Evolutionary conservation across 805 yeast species (phyloP), one percentile per base, ranked within the genome.

Genomic region (Myxozyma neglecta): DNA sequence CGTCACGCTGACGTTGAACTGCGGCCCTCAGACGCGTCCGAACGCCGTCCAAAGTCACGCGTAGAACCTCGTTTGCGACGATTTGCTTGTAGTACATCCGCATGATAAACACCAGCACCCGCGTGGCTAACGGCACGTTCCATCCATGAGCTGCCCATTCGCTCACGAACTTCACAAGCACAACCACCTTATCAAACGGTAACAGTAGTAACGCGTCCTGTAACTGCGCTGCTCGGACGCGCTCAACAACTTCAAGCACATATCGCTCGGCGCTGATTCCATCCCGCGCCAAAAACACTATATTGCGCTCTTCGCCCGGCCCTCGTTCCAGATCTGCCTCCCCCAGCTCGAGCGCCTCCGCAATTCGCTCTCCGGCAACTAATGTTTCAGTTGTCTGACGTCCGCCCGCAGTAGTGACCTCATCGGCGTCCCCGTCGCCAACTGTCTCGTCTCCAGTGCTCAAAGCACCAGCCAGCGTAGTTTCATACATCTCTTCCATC

Each of bases 121-220:
- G 83, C 72, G 94, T 86, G 43, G 91, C 85, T 45, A 86, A 72
- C 3, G 89, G 81, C 53, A 90, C 73, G 69, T 85, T 81, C 70
- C 81, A 74, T 53, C 68, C 67, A 13, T 37, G 62, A 55, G 77
- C 74, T 43, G 94, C 83, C 90, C 97, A 92, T 35, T 83, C 79
- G 65, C 85, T 87, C 57, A 94, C 83, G 69, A 91, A 88, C 68
- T 80, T 80, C 65, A 94, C 80, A 54, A 94, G 79, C 67, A 83
- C 83, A 59, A 86, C 72, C 1, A 92, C 86, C 74, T 86, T 88
- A 10, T 96, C 90, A 70, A 93, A 92, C 37, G 99, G 97, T 57
- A 94, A 79, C 0, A 94, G 96, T 51, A 94, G 76, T 58, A 94
- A 80, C 1, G 98, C 96, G 75, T 94, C 99, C 70, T 93, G 97